Evolutionary conservation across 164 flowering plant genomes (phyloP).

Genomic region (Chimonanthus salicifolius): DNA sequence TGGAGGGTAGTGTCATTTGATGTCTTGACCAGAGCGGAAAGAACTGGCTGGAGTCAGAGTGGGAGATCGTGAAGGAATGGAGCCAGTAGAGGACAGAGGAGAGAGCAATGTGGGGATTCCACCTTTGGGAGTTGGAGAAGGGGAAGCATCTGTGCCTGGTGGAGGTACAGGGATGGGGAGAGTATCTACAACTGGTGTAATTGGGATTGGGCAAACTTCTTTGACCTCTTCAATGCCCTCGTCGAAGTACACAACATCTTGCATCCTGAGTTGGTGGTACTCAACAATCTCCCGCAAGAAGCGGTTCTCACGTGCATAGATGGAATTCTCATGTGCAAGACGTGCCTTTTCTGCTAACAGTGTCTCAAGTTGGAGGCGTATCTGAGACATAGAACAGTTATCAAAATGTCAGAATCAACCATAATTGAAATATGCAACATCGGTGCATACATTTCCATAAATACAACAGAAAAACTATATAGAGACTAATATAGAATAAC

Average conservation of each 20-base stretch:
- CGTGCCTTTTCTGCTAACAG: constrained; percentile 93
- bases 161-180: constrained; percentile 2
- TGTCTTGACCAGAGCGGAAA: neutral
- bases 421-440: neutral
- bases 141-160: neutral
- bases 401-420: neutral
- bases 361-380: constrained; percentile 90
- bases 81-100: neutral
- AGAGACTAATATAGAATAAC: too few species aligned
- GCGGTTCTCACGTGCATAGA: constrained; percentile 84
- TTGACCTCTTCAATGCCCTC: constrained; percentile 86
- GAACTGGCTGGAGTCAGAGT: neutral
- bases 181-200: neutral
- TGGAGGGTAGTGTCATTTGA: too few species aligned
- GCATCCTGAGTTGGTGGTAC: constrained; percentile 95
- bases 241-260: constrained; percentile 83
- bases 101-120: neutral
- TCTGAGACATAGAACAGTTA: constrained; percentile 33
- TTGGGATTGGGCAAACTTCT: constrained; percentile 50
- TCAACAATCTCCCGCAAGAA: constrained; percentile 93
- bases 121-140: neutral
- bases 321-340: constrained; percentile 75
- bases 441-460: too few species aligned
- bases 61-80: neutral
- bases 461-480: too few species aligned